Conservation (phyloP, 2,329 filamentous ascomycete species). For the Ophidiomyces ophidiicola region DNA sequence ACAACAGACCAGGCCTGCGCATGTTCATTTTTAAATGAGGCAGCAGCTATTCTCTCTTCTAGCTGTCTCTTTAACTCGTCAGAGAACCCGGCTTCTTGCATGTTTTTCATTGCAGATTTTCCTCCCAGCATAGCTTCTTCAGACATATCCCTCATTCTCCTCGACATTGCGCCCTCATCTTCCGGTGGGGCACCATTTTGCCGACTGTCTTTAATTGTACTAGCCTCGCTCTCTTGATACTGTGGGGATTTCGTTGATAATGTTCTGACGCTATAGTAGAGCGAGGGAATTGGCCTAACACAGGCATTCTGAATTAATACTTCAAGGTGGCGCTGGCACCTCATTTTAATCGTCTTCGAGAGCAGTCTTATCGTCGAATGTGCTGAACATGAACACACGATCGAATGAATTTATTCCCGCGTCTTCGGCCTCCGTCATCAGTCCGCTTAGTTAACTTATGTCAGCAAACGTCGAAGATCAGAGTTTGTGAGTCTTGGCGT, state of each 20-base stretch:
- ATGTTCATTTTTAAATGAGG: conserved; percentile 44
- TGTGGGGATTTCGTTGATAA: conserved; percentile 6
- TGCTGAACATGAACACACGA: too few species aligned
- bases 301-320: conserved; percentile 17
- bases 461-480: background rate
- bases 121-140: conserved; percentile 47
- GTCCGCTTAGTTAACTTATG: background rate
- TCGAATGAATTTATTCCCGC: background rate
- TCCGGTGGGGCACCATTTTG: conserved; percentile 17
- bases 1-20: conserved; percentile 43
- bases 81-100: conserved; percentile 52
- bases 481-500: conserved; percentile 4
- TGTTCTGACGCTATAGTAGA: background rate
- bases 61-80: conserved; percentile 47
- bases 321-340: conserved; percentile 1
- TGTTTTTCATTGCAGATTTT: conserved; percentile 42
- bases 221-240: conserved; percentile 11
- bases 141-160: conserved; percentile 47
- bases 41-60: conserved; percentile 46
- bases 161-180: conserved; percentile 45
- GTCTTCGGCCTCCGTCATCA: background rate
- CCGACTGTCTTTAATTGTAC: background rate
- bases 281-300: conserved; percentile 2
- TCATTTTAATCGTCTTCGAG: conserved; percentile 1
- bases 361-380: background rate